Evolutionary conservation across 345 rosid species (phyloP).

Genomic region (Pseudoturritis turrita): DNA sequence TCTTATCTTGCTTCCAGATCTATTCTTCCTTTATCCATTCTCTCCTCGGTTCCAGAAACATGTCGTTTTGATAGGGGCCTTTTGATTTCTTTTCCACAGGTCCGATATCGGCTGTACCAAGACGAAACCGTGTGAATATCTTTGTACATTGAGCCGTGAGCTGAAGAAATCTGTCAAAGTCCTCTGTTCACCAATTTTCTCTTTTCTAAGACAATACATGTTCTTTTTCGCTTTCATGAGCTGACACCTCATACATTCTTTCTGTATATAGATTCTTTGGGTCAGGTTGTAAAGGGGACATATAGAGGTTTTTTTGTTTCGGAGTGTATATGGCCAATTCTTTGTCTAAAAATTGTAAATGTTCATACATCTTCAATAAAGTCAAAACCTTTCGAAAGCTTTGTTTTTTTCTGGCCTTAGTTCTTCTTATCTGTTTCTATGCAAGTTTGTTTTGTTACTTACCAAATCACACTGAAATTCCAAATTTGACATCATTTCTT

Average conservation of each 20-base stretch:
- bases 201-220: neutral
- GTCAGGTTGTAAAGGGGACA: slow-evolving; percentile 5
- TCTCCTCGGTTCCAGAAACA: slow-evolving; percentile 27
- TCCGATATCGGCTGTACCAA: slow-evolving; percentile 52
- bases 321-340: neutral
- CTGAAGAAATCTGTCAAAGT: slow-evolving; percentile 40
- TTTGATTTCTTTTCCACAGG: slow-evolving; percentile 61
- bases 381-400: neutral
- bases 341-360: slow-evolving; percentile 8
- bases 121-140: slow-evolving; percentile 54
- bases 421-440: neutral
- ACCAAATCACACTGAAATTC: neutral
- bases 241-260: slow-evolving; percentile 14
- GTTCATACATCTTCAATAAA: slow-evolving; percentile 18
- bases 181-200: slow-evolving; percentile 27
- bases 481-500: neutral
- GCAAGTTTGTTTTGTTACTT: neutral
- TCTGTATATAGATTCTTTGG: slow-evolving; percentile 23
- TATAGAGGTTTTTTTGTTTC: slow-evolving; percentile 1
- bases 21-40: slow-evolving; percentile 8
- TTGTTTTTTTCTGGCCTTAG: neutral
- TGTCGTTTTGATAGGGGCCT: slow-evolving; percentile 66
- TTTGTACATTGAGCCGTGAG: slow-evolving; percentile 55
- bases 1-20: neutral
- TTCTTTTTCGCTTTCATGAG: neutral